A percentile compares a stretch with the other conserved stretches of the same genome.
Evolutionary conservation across 2,329 filamentous ascomycete genomes (phyloP).

Genomic region (Dactylella cylindrospora): DNA sequence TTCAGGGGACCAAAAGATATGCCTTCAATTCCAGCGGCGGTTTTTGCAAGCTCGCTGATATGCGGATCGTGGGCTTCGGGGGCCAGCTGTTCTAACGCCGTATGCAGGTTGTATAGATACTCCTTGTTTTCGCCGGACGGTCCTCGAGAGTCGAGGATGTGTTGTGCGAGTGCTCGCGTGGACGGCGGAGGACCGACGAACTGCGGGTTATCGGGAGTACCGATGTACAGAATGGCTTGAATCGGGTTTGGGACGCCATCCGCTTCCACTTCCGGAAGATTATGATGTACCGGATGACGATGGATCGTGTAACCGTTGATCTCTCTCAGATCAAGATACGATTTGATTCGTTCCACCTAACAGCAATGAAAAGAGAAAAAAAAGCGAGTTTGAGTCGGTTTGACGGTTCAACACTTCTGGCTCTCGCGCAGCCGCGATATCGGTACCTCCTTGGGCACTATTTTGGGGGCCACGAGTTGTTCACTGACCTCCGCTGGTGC

Average conservation of each 20-base stretch:
- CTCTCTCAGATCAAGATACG: slow-evolving; percentile 80
- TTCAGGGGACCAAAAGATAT: slow-evolving; percentile 11
- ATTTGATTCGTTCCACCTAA: slow-evolving; percentile 43
- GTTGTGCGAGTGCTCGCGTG: slow-evolving; percentile 68
- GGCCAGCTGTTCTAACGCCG: slow-evolving; percentile 70
- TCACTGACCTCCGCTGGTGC: slow-evolving; percentile 63
- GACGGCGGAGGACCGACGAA: slow-evolving; percentile 76
- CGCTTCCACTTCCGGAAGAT: slow-evolving; percentile 49
- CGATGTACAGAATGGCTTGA: slow-evolving; percentile 80
- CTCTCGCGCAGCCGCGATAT: slow-evolving; percentile 7
- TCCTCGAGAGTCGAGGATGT: slow-evolving; percentile 74
- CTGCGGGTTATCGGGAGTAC: slow-evolving; percentile 87
- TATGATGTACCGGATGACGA: slow-evolving; percentile 75
- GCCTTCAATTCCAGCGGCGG: slow-evolving; percentile 66
- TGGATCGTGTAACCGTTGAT: slow-evolving; percentile 97
- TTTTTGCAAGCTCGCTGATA: slow-evolving; percentile 74
- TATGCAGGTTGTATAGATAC: slow-evolving; percentile 80
- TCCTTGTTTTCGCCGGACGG: slow-evolving; percentile 88
- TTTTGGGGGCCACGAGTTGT: slow-evolving; percentile 16
- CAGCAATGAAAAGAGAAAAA: not conserved
- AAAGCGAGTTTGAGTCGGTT: slow-evolving; percentile 52
- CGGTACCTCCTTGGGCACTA: slow-evolving; percentile 4
- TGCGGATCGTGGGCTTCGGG: slow-evolving; percentile 78
- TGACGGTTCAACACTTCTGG: slow-evolving; percentile 14
- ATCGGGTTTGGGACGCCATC: slow-evolving; percentile 54